These are phyloP conservation scores for Spergularia bocconei DNA, from an alignment of 148 eudicot species.

Conservation along the genomic window DNA sequence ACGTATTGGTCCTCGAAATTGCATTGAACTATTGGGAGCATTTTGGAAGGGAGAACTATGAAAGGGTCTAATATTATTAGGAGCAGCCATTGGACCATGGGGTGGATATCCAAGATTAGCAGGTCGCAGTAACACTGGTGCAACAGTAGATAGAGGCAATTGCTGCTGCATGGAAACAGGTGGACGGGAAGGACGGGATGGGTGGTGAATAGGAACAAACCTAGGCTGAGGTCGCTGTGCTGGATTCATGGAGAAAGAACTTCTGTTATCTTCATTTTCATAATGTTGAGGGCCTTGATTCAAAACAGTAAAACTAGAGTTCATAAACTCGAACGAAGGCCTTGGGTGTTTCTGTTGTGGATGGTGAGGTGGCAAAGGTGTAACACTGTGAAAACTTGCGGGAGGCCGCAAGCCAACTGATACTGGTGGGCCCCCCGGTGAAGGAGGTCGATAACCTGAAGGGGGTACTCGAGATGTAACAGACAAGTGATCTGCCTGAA, in stretches of 20 bases:
- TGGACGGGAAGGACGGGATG: constrained; percentile 32
- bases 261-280: constrained; percentile 31
- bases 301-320: constrained; percentile 30
- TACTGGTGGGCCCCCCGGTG: constrained; percentile 31
- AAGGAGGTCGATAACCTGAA: constrained; percentile 10
- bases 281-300: constrained; percentile 47
- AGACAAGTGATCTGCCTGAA: constrained; percentile 34
- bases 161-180: constrained; percentile 42
- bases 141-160: constrained; percentile 32
- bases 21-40: constrained; percentile 37
- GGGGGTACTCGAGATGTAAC: constrained; percentile 27
- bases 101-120: constrained; percentile 48
- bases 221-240: constrained; percentile 41
- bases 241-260: constrained; percentile 24
- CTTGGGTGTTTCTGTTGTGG: constrained; percentile 41
- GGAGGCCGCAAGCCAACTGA: constrained; percentile 45
- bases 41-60: constrained; percentile 43
- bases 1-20: constrained; percentile 41
- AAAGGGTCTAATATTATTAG: constrained; percentile 27
- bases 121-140: constrained; percentile 32
- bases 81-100: constrained; percentile 35
- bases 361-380: constrained; percentile 31
- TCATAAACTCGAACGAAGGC: constrained; percentile 37
- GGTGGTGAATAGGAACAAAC: constrained; percentile 35
- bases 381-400: constrained; percentile 28